These are phyloP conservation scores for Postia placenta DNA, from an alignment of 768 basidiomycete species.

Conservation along the genomic window DNA sequence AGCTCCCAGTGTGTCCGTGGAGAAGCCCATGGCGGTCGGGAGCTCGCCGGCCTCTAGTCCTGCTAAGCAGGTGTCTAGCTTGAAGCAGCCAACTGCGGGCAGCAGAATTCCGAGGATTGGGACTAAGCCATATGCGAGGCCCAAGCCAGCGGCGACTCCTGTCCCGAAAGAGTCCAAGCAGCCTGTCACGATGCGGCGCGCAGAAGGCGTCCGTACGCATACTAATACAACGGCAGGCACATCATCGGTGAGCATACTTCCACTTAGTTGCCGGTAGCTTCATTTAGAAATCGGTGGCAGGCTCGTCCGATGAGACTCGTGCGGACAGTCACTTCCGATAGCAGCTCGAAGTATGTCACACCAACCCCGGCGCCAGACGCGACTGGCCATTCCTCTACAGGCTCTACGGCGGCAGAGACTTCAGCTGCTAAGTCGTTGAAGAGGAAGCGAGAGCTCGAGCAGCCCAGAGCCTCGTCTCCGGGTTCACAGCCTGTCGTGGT, in stretches of 20 bases:
- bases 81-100: constrained; percentile 24
- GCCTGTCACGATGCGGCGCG: constrained; percentile 1
- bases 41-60: constrained; percentile 6
- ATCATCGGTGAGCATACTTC: not conserved
- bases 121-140: constrained; percentile 26
- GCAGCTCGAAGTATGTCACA: not conserved
- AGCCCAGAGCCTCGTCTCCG: constrained; percentile 15
- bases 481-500: constrained; percentile 23
- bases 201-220: not conserved
- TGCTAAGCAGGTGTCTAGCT: constrained; percentile 10
- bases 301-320: constrained; percentile 10
- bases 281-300: no score
- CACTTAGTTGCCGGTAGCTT: no score
- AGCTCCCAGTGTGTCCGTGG: constrained; percentile 5
- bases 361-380: not conserved
- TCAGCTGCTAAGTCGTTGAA: constrained; percentile 21
- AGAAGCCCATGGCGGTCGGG: not conserved
- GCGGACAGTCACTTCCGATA: constrained; percentile 4
- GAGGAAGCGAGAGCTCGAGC: constrained; percentile 25
- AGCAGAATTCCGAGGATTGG: constrained; percentile 31
- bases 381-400: not conserved
- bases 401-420: not conserved
- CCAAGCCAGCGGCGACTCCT: constrained; percentile 8
- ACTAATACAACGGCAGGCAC: not conserved
- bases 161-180: not conserved